Base-by-base conservation (phyloP, 176 grass and related monocot genomes). In the Carex scoparia region DNA sequence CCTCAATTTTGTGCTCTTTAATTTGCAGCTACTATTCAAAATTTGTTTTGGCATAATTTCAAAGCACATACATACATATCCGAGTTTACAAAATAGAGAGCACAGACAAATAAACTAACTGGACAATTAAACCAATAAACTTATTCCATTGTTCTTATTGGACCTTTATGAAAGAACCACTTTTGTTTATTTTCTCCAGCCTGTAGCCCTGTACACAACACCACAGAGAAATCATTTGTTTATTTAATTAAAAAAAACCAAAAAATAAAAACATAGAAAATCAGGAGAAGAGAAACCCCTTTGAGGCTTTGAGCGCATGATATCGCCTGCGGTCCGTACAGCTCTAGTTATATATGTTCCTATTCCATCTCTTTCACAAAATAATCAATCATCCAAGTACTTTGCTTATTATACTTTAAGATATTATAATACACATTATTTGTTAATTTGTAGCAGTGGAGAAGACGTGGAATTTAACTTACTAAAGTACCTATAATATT, bases 161-260 rank as follows among this genome's bases (percentile, higher is more conserved):
- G 27, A 35, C 81, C 81, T 37, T 69, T 83, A 55, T 83, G 19
- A 69, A 83, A 83, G 61, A 83, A 83, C 18, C 61, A 83, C 61
- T 83, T 69, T 66, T 66, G 48, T 67, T 62, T 81, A 83, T 51
- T 69, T 69, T 56, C 63, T 83, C 81, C 81, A 83, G 81, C 62
- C 81, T 69, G 81, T 67, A 83, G 23, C 23, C 23, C 23, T 23
- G 23, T 23, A 83, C 44, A 83, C 81, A 67, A 83, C 61, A 83
- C 61, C 42, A 55, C 38, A 83, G 42, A 28, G 12, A 30, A 53
- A 46, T 53, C 53, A 4, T 72, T 70, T 58, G 27, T 77, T 55
- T 77, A 77, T 77, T 4, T 32, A 32, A 75, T 75, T 15, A 77
- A 55, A 77, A 28, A 51, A 53, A 55, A 31, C 0, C 4, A 55